Evolutionary conservation across 2,329 filamentous ascomycete species (phyloP).

Genomic region (Fusarium nygamai): DNA sequence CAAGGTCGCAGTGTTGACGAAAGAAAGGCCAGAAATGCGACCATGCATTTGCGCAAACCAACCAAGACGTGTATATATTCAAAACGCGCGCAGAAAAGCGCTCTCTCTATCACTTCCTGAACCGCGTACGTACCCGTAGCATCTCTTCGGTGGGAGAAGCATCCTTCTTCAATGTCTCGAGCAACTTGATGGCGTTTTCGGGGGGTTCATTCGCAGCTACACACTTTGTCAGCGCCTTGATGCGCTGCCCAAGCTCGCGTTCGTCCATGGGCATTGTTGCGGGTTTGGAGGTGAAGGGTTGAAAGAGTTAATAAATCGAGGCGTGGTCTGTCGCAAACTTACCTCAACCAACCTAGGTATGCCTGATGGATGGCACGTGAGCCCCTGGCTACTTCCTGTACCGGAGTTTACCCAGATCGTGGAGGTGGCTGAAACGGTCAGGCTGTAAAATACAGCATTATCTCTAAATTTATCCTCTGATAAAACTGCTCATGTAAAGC

Average conservation of each 20-base stretch:
- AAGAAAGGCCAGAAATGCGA: constrained; percentile 12
- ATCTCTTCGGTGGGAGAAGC: constrained; percentile 89
- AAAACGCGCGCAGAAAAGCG: neutral
- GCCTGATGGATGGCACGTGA: constrained; percentile 33
- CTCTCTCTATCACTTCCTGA: neutral
- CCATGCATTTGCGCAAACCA: constrained; percentile 35
- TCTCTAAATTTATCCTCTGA: neutral
- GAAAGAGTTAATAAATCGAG: constrained; percentile 14
- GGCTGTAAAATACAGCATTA: neutral
- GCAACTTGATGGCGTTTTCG: constrained; percentile 75
- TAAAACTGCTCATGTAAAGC: neutral
- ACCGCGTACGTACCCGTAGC: constrained; percentile 73
- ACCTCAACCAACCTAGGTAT: constrained; percentile 16
- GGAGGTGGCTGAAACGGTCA: neutral
- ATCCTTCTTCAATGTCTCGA: constrained; percentile 82
- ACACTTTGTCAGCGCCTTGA: constrained; percentile 84
- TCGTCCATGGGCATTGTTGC: constrained; percentile 70
- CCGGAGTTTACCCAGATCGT: constrained; percentile 31
- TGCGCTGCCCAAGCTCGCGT: constrained; percentile 80
- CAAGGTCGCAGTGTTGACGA: neutral
- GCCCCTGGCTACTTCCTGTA: neutral
- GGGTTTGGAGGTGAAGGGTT: neutral
- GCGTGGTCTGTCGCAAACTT: constrained; percentile 12
- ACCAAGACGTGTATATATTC: constrained; percentile 13
- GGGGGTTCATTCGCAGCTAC: constrained; percentile 78